Percentiles rank a stretch among this genome's conserved stretches.
These are phyloP conservation scores for Mycosphaerella arachidis DNA, from an alignment of 2,329 filamentous ascomycete species.

Conservation along the genomic window DNA sequence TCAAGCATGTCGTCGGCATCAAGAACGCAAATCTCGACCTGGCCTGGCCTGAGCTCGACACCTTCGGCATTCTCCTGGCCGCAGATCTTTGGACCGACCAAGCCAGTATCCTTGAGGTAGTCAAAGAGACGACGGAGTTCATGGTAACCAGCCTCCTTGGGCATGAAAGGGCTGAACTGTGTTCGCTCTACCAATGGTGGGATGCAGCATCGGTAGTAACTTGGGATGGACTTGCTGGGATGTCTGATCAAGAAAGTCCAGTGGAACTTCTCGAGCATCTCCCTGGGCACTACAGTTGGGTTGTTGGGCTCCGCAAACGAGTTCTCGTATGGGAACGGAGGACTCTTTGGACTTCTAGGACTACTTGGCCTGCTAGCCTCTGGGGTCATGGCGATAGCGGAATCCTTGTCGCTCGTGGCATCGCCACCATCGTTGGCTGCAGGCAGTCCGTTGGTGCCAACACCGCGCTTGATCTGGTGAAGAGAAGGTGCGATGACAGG, in stretches of 20 bases:
- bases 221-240: constrained; percentile 85
- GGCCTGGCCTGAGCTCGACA: constrained; percentile 23
- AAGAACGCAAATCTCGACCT: constrained; percentile 71
- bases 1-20: constrained; percentile 94
- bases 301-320: constrained; percentile 64
- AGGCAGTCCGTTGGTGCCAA: constrained; percentile 47
- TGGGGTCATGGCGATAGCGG: constrained; percentile 25
- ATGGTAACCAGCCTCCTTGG: constrained; percentile 81
- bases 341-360: constrained; percentile 22
- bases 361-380: constrained; percentile 22
- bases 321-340: constrained; percentile 53
- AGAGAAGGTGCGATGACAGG: constrained; percentile 77
- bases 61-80: constrained; percentile 38
- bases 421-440: constrained; percentile 31
- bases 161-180: constrained; percentile 81
- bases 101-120: constrained; percentile 64
- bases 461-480: constrained; percentile 51
- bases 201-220: constrained; percentile 89
- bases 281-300: constrained; percentile 76
- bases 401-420: constrained; percentile 24
- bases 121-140: constrained; percentile 86
- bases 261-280: constrained; percentile 74
- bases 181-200: constrained; percentile 79
- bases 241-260: constrained; percentile 97
- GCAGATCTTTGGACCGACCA: constrained; percentile 66